Base-by-base conservation (phyloP, 345 rosid genomes). In the Salix brachista region DNA sequence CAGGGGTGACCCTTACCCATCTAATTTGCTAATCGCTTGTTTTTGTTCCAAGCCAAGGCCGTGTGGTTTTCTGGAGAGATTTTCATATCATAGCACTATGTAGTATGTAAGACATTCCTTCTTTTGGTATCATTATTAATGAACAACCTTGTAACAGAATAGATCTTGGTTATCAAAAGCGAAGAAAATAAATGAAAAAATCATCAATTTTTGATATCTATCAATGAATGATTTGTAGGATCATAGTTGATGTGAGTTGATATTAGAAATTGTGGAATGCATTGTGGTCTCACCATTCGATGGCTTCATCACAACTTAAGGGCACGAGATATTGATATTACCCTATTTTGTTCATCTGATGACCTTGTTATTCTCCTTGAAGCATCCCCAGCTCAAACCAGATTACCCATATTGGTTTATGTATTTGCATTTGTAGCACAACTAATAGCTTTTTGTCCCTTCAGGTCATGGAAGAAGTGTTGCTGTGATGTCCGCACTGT, bases 381-480 rank as follows among this genome's bases (percentile, higher is more conserved):
- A 32, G n/a, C 30, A 44, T 44, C 36, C 65, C 42, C 37, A 48
- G 19, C 28, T 32, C 21, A 11, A 25, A 5, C 21, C 17, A 9
- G 5, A 18, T 8, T 16, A 18, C 26, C 64, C 13, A 2, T 54
- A 12, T 6, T 32, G 17, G 9, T 70, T 8, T 8, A 30, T 52
- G 28, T 67, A 4, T 16, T 8, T 62, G 26, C 25, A 8, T 46
- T 18, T 48, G 34, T 11, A 16, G 19, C 4, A 41, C 30, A 13
- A 23, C 17, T 39, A 54, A 26, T 60, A 18, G 26, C 39, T 32
- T 62, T 12, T 75, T 44, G 23, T 75, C 72, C 18, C 36, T 79
- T 14, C 65, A 89, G 96, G 96, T 82, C 96, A 88, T 78, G 96
- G 96, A 77, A 86, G 96, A 83, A 91, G 96, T 67, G 93, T 88